Conservation (phyloP, 768 basidiomycete species). For the Tephrocybe sp. region DNA sequence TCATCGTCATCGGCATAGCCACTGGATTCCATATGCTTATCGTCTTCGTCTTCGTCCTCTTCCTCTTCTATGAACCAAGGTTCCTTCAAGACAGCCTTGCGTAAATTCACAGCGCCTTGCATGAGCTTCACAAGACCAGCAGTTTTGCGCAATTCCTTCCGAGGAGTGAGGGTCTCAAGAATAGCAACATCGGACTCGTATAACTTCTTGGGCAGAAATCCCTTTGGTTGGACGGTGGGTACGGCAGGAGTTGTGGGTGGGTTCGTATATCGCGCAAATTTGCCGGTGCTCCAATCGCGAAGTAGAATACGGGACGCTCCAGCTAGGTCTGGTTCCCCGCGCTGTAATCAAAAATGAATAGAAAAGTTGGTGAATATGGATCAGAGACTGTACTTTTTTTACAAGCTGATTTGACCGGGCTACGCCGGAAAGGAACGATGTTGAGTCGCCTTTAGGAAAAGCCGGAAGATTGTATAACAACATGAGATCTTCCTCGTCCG, state of each 20-base stretch:
- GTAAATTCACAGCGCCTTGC: constrained; percentile 32
- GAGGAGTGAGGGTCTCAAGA: constrained; percentile 43
- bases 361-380: constrained; percentile 2
- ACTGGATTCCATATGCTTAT: constrained; percentile 33
- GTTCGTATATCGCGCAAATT: constrained; percentile 68
- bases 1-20: constrained; percentile 21
- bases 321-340: constrained; percentile 67
- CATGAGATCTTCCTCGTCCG: constrained; percentile 82
- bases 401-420: constrained; percentile 73
- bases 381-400: constrained; percentile 57
- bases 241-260: constrained; percentile 34
- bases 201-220: constrained; percentile 23
- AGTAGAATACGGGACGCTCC: constrained; percentile 77
- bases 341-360: constrained; percentile 38
- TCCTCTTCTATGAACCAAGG: constrained; percentile 30
- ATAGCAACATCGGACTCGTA: constrained; percentile 49
- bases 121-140: constrained; percentile 57
- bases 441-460: constrained; percentile 63
- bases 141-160: constrained; percentile 67
- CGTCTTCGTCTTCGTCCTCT: constrained; percentile 35
- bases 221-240: constrained; percentile 7
- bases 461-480: constrained; percentile 82
- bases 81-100: constrained; percentile 37
- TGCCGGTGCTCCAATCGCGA: constrained; percentile 80
- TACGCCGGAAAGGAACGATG: constrained; percentile 72